A percentile compares a stretch with the other conserved stretches of the same genome.
Evolutionary conservation across 495 filamentous ascomycete species (phyloP).

Genomic region (Xylaria grammica): DNA sequence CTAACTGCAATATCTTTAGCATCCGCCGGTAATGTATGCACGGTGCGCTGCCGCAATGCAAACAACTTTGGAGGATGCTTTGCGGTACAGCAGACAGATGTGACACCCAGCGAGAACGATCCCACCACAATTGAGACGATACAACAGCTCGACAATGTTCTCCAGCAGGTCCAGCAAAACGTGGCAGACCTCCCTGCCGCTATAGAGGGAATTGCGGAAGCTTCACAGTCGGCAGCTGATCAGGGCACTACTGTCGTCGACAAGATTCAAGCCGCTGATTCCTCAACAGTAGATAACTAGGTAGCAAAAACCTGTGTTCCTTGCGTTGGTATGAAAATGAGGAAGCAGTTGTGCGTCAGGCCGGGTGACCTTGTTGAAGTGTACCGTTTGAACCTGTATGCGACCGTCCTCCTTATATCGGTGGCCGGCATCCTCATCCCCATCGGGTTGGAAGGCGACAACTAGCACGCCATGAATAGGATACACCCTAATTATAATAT

Average conservation of each 20-base stretch:
- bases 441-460: no score
- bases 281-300: slow-evolving; percentile 13
- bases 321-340: neutral
- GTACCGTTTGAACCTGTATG: no score
- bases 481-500: no score
- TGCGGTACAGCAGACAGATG: slow-evolving; percentile 50
- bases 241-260: slow-evolving; percentile 25
- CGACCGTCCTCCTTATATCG: no score
- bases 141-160: slow-evolving; percentile 35
- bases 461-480: no score
- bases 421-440: no score
- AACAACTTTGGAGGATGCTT: slow-evolving; percentile 60
- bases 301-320: neutral
- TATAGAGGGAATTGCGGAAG: slow-evolving; percentile 33
- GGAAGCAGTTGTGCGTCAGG: neutral
- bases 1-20: slow-evolving; percentile 27
- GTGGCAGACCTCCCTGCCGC: slow-evolving; percentile 43
- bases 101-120: slow-evolving; percentile 39
- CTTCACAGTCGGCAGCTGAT: slow-evolving; percentile 16
- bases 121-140: slow-evolving; percentile 40
- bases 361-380: neutral
- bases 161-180: slow-evolving; percentile 40
- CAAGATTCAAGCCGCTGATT: slow-evolving; percentile 24
- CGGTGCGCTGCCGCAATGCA: slow-evolving; percentile 60
- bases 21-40: slow-evolving; percentile 57